Evolutionary conservation across 306 rosid species (phyloP), one percentile per base, ranked within the genome.

Genomic region (Astragalus membranaceus): DNA sequence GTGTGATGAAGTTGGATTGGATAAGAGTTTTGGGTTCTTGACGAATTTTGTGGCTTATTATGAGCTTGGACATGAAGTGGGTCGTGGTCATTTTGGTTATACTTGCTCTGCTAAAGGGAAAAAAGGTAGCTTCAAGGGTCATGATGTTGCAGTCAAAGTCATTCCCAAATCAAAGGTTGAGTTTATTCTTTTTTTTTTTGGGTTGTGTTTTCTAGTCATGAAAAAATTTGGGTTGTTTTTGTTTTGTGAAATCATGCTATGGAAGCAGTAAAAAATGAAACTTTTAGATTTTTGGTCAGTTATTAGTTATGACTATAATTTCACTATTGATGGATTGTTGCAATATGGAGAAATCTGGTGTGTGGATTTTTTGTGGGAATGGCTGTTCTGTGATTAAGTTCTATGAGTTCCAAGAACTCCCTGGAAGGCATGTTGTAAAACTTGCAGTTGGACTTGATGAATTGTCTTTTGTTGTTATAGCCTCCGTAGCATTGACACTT

Each of bases 81-180:
- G 98, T n/a, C 92, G 98, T 7, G 98, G 98, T 8, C 98, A 92
- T 84, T 92, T 92, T 14, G 98, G 98, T 10, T 92, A 87, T 77
- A 92, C 98, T 75, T 89, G 95, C 80, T 85, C 82, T 2, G 98
- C 98, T 12, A 88, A 77, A 61, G 90, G 86, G 1, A 92, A 62
- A 64, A 92, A 88, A 43, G 96, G 98, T 8, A 75, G 75, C 77
- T 77, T 89, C 72, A 92, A 92, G 66, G 95, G 96, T 15, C 89
- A 44, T 30, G 91, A 88, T 70, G 98, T 88, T 70, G 98, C 98
- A 70, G 96, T 92, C 78, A 92, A 92, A 79, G 86, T 92, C 73
- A 88, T 92, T 68, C 95, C 98, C 11, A 92, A 92, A 85, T 85
- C 95, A 1, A 92, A 92, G 98, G 98, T 89, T 57, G 62, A 64